A percentile compares a stretch with the other conserved stretches of the same genome.
phyloP scores from a whole-genome alignment of 768 basidiomycete genomes.

The Heimioporus sp. region DNA sequence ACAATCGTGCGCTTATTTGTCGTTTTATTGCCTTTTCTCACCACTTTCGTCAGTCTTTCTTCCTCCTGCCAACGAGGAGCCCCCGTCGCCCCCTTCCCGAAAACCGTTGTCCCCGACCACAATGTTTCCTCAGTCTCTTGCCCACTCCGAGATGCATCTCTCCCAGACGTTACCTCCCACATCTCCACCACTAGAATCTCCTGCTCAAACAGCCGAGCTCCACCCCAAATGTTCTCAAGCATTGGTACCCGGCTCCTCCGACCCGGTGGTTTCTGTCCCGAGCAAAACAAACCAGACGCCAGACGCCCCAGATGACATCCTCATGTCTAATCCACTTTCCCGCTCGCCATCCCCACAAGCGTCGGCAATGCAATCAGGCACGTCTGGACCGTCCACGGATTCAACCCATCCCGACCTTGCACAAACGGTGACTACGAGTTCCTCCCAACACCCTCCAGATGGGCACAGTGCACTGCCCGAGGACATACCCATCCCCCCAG shows the following conservation, averaged over 20 bases:
- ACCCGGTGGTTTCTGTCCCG: neutral
- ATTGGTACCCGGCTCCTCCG: neutral
- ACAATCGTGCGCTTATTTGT: too few relatives aligned
- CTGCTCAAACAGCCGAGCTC: neutral
- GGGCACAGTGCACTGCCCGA: neutral
- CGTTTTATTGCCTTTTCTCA: too few relatives aligned
- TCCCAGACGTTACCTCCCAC: neutral
- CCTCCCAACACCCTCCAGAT: constrained; percentile 15
- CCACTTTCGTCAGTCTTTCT: too few relatives aligned
- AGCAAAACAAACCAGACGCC: neutral
- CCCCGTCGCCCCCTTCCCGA: too few relatives aligned
- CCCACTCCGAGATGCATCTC: neutral
- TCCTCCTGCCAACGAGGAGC: too few relatives aligned
- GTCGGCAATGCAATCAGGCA: neutral
- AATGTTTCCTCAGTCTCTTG: neutral
- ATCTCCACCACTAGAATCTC: constrained; percentile 1
- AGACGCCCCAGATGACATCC: neutral
- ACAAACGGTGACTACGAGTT: constrained; percentile 7
- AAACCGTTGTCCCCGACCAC: neutral
- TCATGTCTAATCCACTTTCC: neutral
- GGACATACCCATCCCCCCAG: neutral
- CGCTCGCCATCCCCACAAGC: constrained; percentile 2
- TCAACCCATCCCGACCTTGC: neutral
- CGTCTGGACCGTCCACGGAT: neutral
- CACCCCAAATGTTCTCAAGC: neutral